phyloP scores from a whole-genome alignment of 495 filamentous ascomycete genomes.

The Trichoderma reesei region DNA sequence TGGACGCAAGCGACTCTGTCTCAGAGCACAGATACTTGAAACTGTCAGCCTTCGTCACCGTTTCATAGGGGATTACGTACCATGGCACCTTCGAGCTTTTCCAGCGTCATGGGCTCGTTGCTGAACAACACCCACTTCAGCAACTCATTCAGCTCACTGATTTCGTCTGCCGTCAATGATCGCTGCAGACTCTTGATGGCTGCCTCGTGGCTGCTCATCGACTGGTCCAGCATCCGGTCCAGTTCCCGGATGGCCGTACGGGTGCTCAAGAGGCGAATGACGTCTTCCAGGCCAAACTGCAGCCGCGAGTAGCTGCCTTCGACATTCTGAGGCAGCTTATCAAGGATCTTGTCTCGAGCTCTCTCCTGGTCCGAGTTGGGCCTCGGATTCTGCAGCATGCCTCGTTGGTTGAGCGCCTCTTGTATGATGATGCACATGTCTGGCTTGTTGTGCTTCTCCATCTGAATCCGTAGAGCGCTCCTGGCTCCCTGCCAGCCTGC shows the following conservation, averaged over 20 bases:
- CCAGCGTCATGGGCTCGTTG: constrained; percentile 5
- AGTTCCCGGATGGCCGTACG: constrained; percentile 12
- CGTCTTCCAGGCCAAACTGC: constrained; percentile 13
- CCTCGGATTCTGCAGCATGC: constrained; percentile 13
- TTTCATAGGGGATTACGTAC: not conserved
- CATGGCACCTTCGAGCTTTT: constrained; percentile 14
- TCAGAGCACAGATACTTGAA: constrained; percentile 13
- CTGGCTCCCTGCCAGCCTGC: not conserved
- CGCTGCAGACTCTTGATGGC: constrained; percentile 15
- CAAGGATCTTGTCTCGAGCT: constrained; percentile 10
- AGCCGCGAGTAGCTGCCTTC: constrained; percentile 11
- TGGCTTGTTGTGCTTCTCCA: constrained; percentile 6
- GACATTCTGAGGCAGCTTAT: constrained; percentile 12
- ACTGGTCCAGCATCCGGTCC: constrained; percentile 13
- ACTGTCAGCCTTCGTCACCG: not conserved
- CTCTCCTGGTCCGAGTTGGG: constrained; percentile 13
- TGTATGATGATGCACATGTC: constrained; percentile 15
- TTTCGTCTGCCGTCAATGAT: constrained; percentile 13
- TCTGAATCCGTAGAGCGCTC: not conserved
- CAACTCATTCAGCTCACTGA: constrained; percentile 15
- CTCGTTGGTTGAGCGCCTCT: constrained; percentile 13
- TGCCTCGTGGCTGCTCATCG: constrained; percentile 13
- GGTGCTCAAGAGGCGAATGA: constrained; percentile 14
- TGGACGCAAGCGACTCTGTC: constrained; percentile 13
- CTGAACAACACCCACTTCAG: constrained; percentile 15